Percentiles rank a stretch among this genome's conserved stretches.
Evolutionary conservation across 495 filamentous ascomycete genomes (phyloP).

Genomic region (Lasiosphaeris hirsuta): DNA sequence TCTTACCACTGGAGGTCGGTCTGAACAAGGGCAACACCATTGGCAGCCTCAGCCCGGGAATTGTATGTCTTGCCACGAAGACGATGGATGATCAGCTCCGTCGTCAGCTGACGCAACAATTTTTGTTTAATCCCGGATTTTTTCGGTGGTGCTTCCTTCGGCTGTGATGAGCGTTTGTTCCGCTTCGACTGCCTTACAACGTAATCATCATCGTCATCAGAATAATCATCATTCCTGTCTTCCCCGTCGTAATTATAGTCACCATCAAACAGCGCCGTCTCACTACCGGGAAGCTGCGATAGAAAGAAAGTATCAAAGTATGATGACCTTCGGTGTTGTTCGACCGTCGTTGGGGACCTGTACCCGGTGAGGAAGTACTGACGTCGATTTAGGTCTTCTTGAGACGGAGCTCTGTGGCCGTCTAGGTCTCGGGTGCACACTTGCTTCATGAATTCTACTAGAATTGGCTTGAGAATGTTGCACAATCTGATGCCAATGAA

Average conservation of each 20-base stretch:
- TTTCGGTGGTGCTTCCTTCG: conserved; percentile 4
- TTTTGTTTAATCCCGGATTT: conserved; percentile 51
- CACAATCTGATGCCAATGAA: conserved; percentile 60
- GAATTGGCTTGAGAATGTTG: conserved; percentile 45
- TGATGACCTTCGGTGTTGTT: conserved; percentile 14
- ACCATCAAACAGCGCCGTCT: conserved; percentile 32
- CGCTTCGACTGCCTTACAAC: not conserved
- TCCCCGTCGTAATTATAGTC: conserved; percentile 25
- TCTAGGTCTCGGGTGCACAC: conserved; percentile 23
- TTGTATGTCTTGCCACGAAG: conserved; percentile 28
- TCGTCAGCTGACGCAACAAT: conserved; percentile 56
- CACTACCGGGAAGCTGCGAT: conserved; percentile 47
- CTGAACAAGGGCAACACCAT: conserved; percentile 57
- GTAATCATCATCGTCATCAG: not conserved
- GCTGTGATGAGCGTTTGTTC: too few species aligned
- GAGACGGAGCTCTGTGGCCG: conserved; percentile 11
- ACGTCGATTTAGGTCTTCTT: conserved; percentile 13
- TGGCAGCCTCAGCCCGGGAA: conserved; percentile 27
- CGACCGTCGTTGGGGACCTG: conserved; percentile 14
- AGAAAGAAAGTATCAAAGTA: conserved; percentile 41
- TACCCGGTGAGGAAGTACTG: conserved; percentile 23
- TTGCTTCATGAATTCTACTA: conserved; percentile 30
- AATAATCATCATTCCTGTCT: conserved; percentile 9
- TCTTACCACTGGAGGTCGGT: conserved; percentile 61
- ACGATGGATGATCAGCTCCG: conserved; percentile 57